Base-by-base conservation (phyloP, 148 eudicot genomes). In the Fagopyrum tataricum region DNA sequence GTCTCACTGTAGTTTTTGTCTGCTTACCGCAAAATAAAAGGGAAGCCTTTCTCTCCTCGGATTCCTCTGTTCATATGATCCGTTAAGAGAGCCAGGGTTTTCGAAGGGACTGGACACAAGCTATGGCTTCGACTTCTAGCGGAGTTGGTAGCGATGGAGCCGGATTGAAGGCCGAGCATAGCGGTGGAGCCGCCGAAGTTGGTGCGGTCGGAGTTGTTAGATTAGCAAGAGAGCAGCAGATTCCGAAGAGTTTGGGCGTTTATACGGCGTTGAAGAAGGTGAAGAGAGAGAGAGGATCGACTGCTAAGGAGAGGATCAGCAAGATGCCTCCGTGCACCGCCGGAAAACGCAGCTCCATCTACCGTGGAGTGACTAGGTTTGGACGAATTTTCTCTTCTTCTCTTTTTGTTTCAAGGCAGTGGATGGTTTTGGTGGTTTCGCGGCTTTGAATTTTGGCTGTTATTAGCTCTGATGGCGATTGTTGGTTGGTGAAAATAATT, bases 321-420 rank as follows among this genome's bases (percentile, higher is more conserved):
- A 90, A 87, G 81, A 96, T 96, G 99, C 90, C 99, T 18, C 99
- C 99, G 74, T 96, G 87, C 51, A 90, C 97, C 70, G 99, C 99
- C 67, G 99, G 99, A 67, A 96, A 96, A 55, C 97, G 99, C 53
- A 96, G 99, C 84, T 96, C 97, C 70, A 92, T 96, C 70, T 96
- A 96, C 74, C 94, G 99, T 4, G 99, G 99, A 39, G 99, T 96
- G 75, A 96, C 99, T 53, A 92, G 99, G 99, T 91, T 67, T 64
- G 44, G 44, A 42, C 44, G 43, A 1, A 11, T 42, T 12, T 44
- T 52, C 37, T 23, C 61, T 42, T 51, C 44, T 31, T n/a, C 5
- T 31, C 42, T 39, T 17, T 39, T 13, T 62, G 4, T 71, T 49
- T 58, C 10, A 5, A 40, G 4, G 55, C 26, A 23, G 43, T 47